phyloP scores from a whole-genome alignment of 805 yeast species.

The Maudiozyma bulderi region DNA sequence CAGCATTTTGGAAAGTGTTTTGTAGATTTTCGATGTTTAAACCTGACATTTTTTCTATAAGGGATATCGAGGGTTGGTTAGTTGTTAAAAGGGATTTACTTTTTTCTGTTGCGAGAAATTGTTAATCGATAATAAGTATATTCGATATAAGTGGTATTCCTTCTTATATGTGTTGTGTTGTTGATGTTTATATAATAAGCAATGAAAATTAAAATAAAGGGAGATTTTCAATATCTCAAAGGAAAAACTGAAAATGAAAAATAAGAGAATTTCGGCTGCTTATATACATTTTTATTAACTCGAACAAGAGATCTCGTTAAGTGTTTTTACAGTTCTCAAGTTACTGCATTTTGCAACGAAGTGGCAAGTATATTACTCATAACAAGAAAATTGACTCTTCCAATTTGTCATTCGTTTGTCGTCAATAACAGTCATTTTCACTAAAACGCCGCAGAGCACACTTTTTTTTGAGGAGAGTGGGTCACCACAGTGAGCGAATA shows the following conservation, averaged over 20 bases:
- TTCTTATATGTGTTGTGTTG: too few relatives aligned
- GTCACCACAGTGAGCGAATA: constrained; percentile 1
- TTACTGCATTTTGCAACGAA: not conserved
- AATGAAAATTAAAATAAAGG: too few relatives aligned
- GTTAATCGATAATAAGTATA: too few relatives aligned
- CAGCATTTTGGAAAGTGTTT: constrained; percentile 47
- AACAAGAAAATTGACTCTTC: not conserved
- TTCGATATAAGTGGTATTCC: too few relatives aligned
- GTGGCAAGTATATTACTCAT: not conserved
- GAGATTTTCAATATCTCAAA: too few relatives aligned
- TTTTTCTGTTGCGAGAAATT: not conserved
- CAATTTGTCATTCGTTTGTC: not conserved
- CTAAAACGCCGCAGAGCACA: not conserved
- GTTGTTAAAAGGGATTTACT: not conserved
- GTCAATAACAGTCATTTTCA: not conserved
- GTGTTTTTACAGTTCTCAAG: not conserved
- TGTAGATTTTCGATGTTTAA: constrained; percentile 52
- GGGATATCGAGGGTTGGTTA: too few relatives aligned
- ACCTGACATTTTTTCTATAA: constrained; percentile 45
- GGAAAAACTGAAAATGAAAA: not conserved
- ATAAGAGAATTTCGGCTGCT: not conserved
- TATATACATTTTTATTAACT: not conserved
- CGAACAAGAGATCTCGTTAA: not conserved
- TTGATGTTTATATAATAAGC: too few relatives aligned
- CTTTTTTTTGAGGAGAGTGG: not conserved